A percentile compares a stretch with the other conserved stretches of the same genome.
These are phyloP conservation scores for Saccharomycopsis sp. DNA, from an alignment of 805 yeast species.

Conservation along the genomic window DNA sequence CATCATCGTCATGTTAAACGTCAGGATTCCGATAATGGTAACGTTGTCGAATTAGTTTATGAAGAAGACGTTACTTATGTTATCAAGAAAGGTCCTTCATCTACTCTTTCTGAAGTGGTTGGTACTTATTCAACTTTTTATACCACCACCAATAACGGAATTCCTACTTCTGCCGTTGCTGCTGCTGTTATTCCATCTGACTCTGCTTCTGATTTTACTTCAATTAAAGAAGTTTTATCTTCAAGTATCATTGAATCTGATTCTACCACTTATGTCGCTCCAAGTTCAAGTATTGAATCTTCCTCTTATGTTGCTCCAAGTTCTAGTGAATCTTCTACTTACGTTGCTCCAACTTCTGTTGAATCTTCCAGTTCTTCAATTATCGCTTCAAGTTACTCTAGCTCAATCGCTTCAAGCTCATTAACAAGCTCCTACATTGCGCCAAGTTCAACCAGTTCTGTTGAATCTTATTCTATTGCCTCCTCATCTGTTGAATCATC, in stretches of 20 bases:
- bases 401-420: too few species aligned
- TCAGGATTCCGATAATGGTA: neutral
- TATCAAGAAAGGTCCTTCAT: slow-evolving; percentile 6
- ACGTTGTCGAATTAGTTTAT: slow-evolving; percentile 4
- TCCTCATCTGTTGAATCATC: neutral
- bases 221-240: neutral
- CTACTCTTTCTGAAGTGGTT: neutral
- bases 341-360: too few species aligned
- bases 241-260: neutral
- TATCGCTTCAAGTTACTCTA: too few species aligned
- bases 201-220: neutral
- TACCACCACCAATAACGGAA: neutral
- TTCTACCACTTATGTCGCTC: neutral
- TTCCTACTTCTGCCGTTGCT: neutral
- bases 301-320: too few species aligned
- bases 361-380: slow-evolving; percentile 1
- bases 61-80: slow-evolving; percentile 7
- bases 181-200: neutral
- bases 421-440: too few species aligned
- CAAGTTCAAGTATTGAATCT: neutral
- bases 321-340: slow-evolving; percentile 1
- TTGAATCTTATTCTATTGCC: neutral
- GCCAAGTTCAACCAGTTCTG: neutral
- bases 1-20: slow-evolving; percentile 8
- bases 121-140: neutral